Evolutionary conservation across 1,284 basidiomycete genomes (phyloP).

Genomic region (Xerocomus amazonicus): DNA sequence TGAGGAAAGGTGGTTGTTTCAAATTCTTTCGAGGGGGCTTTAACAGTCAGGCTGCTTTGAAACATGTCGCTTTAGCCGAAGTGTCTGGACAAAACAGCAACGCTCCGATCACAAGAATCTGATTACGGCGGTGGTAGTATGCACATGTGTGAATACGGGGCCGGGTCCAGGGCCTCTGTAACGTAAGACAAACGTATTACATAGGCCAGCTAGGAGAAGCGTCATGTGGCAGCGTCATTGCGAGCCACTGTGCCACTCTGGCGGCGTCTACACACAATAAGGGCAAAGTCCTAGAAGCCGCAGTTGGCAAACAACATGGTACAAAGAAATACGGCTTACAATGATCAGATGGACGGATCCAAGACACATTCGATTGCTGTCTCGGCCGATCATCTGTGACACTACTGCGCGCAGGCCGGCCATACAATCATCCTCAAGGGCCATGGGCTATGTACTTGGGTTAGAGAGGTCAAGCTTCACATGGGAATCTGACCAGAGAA

Average conservation of each 20-base stretch:
- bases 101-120: neutral
- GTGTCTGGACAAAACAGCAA: neutral
- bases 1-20: neutral
- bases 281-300: conserved; percentile 21
- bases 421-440: conserved; percentile 21
- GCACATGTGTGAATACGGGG: conserved; percentile 6
- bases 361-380: conserved; percentile 6
- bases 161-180: conserved; percentile 3
- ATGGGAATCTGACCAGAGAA: conserved; percentile 14
- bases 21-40: neutral
- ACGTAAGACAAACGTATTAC: conserved; percentile 1
- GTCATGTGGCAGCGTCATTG: neutral
- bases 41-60: conserved; percentile 6
- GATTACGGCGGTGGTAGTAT: conserved; percentile 10
- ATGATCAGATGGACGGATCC: conserved; percentile 18
- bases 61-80: conserved; percentile 2
- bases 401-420: conserved; percentile 16
- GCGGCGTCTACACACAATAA: conserved; percentile 15
- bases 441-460: conserved; percentile 11
- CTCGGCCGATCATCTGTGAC: conserved; percentile 21
- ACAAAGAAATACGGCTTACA: conserved; percentile 5
- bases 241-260: neutral
- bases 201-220: neutral
- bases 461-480: neutral
- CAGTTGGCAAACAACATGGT: conserved; percentile 2